Base-by-base conservation (phyloP, 164 flowering plant genomes). In the Aristolochia fimbriata region DNA sequence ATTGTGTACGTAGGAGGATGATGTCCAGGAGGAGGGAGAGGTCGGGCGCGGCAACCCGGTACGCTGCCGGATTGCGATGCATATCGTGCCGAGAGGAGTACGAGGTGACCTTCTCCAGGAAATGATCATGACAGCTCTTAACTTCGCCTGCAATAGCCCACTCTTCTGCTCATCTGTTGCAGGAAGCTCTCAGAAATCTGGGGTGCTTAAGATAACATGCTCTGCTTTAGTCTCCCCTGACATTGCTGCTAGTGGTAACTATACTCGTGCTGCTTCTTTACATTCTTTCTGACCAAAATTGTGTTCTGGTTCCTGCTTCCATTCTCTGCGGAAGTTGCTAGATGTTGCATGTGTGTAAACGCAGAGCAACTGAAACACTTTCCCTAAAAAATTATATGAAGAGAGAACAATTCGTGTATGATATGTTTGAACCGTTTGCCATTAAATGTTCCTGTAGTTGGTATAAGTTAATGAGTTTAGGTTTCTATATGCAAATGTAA, bases 11-110 rank as follows among this genome's bases (percentile, higher is more conserved):
- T 47, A n/a, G 19, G n/a, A n/a, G n/a, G 11, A 52, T 52, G 56
- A 52, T 52, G 27, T 22, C 56, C 30, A 22, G 12, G 59, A 33
- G 59, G 59, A 19, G 59, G 21, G 46, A 33, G 43, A 19, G 59
- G 22, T 2, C 37, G 9, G 59, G 21, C 46, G 59, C 22, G 17
- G 46, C 37, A 2, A 7, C 45, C 59, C 41, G 46, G 22, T 9
- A 11, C 15, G 56, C 20, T 23, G 33, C 63, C 47, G 49, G 53
- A 47, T 68, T 84, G 89, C 61, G 74, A 43, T 91, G 97, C 80
- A 56, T 86, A 15, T 91, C 98, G 53, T 91, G 98, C 69, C 70
- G 64, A 68, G 43, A 37, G 43, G 43, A 37, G 8, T 37, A 0
- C 8, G 43, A 37, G 43, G 43, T n/a, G n/a, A 10, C 43, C 43